These are phyloP conservation scores for Leccinum pachyderme DNA, from an alignment of 1,284 basidiomycete species.

Conservation along the genomic window DNA sequence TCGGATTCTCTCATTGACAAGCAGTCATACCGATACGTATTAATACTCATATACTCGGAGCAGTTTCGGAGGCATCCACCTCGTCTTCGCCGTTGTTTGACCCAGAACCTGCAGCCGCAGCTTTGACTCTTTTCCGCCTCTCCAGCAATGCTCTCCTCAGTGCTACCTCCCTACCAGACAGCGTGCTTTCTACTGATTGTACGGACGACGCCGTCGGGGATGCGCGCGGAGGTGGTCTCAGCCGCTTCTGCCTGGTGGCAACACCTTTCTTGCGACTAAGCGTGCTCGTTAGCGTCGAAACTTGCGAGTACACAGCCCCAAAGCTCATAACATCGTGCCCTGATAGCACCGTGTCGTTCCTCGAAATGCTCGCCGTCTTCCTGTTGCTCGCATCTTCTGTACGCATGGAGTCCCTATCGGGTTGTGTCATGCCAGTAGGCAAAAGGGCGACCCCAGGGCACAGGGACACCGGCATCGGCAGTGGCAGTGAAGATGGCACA, in stretches of 20 bases:
- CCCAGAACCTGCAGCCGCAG: constrained; percentile 1
- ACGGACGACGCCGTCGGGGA: constrained; percentile 34
- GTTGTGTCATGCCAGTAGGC: neutral
- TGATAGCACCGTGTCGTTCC: constrained; percentile 11
- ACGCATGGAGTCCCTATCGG: neutral
- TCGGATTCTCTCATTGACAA: neutral
- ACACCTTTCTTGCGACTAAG: constrained; percentile 23
- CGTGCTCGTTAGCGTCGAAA: constrained; percentile 9
- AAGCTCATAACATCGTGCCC: constrained; percentile 1
- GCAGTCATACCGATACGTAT: neutral
- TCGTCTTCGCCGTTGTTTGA: constrained; percentile 1
- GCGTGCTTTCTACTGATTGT: constrained; percentile 29
- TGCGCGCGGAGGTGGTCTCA: constrained; percentile 21
- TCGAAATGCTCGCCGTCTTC: constrained; percentile 10
- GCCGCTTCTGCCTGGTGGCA: constrained; percentile 25
- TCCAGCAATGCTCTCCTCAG: constrained; percentile 37
- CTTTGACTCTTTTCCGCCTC: constrained; percentile 30
- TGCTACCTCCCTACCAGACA: constrained; percentile 35
- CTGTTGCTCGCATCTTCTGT: neutral
- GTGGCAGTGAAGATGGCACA: neutral
- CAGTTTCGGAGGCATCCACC: neutral
- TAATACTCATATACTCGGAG: neutral
- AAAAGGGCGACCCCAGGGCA: neutral
- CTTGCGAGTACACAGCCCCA: neutral
- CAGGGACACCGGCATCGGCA: neutral